Conservation (phyloP, 2,329 filamentous ascomycete genomes). For the Verticillium klebahnii region DNA sequence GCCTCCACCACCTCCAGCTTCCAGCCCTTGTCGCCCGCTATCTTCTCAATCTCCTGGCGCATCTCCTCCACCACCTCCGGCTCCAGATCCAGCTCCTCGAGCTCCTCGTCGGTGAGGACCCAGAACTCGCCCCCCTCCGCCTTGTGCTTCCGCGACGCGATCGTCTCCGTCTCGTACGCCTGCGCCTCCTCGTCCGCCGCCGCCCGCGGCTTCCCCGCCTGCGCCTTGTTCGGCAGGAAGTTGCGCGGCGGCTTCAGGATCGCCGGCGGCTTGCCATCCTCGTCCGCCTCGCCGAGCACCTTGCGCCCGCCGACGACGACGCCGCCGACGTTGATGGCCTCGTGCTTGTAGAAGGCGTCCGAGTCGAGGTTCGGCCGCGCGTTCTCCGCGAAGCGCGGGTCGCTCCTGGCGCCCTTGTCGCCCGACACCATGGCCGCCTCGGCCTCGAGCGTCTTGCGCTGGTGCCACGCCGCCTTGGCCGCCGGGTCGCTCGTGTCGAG, state of each 20-base stretch:
- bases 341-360: conserved; percentile 13
- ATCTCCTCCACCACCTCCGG: conserved; percentile 65
- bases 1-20: conserved; percentile 74
- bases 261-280: conserved; percentile 41
- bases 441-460: conserved; percentile 30
- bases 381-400: not conserved
- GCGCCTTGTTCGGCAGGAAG: conserved; percentile 22
- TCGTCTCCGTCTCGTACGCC: conserved; percentile 28
- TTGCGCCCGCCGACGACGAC: conserved; percentile 47
- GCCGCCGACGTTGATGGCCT: conserved; percentile 43
- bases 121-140: conserved; percentile 59
- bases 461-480: conserved; percentile 19
- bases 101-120: conserved; percentile 58
- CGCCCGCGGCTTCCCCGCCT: conserved; percentile 9
- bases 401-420: conserved; percentile 1
- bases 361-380: conserved; percentile 1
- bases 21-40: conserved; percentile 71
- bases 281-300: conserved; percentile 39
- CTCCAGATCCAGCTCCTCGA: conserved; percentile 64
- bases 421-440: conserved; percentile 26
- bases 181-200: conserved; percentile 14
- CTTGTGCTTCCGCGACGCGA: conserved; percentile 40
- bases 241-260: conserved; percentile 41
- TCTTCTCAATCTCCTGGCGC: conserved; percentile 60
- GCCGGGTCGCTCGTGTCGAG: conserved; percentile 47